phyloP scores from a whole-genome alignment of 1,284 basidiomycete genomes.

The Cystobasidiaceae sp. region DNA sequence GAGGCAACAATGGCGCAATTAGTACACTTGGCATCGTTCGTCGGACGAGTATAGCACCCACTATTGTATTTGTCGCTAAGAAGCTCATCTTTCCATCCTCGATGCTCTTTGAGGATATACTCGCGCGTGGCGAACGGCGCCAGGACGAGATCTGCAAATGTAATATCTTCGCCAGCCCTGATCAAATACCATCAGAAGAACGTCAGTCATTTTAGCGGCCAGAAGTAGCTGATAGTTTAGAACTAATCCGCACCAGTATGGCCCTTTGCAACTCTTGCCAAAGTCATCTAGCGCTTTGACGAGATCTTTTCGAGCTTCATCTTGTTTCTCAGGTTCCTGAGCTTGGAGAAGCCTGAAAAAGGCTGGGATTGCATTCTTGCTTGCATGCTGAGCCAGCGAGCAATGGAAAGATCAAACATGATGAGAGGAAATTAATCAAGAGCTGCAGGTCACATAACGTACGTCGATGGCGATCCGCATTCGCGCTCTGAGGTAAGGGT shows the following conservation, averaged over 20 bases:
- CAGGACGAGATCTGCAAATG: conserved; percentile 32
- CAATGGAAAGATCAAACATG: conserved; percentile 4
- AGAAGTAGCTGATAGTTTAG: neutral
- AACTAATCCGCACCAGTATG: conserved; percentile 11
- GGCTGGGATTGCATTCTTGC: conserved; percentile 42
- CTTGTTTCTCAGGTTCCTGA: conserved; percentile 32
- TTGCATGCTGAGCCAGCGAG: conserved; percentile 25
- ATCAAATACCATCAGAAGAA: neutral
- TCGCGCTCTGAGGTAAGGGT: conserved; percentile 28
- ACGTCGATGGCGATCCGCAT: conserved; percentile 30
- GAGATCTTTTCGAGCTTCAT: conserved; percentile 28
- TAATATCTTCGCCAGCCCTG: conserved; percentile 30
- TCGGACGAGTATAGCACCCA: neutral
- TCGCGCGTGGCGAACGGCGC: conserved; percentile 35
- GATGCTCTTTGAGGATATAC: conserved; percentile 48
- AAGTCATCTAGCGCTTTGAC: conserved; percentile 31
- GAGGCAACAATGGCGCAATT: neutral
- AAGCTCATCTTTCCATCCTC: conserved; percentile 53
- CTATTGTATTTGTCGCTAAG: conserved; percentile 52
- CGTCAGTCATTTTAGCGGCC: neutral
- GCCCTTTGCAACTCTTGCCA: conserved; percentile 5
- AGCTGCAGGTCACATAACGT: neutral
- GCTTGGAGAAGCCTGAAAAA: conserved; percentile 38
- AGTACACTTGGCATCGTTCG: neutral
- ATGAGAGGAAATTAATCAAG: neutral